These are phyloP conservation scores for Solanum pimpinellifolium DNA, from an alignment of 257 asterid species.

Conservation along the genomic window DNA sequence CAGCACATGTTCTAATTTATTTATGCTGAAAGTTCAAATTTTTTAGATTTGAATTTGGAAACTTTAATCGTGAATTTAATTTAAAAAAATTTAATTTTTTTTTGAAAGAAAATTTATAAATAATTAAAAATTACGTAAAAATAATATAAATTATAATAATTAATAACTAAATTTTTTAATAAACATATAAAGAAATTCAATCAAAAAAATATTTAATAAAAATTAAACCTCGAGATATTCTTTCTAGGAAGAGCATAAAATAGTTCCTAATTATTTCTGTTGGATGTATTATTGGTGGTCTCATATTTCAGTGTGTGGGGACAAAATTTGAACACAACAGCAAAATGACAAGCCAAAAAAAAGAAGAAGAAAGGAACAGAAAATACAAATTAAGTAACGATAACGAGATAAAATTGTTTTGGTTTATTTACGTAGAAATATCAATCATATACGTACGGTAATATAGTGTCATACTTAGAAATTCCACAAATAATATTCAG, in stretches of 20 bases:
- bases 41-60: no score
- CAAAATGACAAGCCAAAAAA: not conserved
- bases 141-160: no score
- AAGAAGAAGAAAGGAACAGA: not conserved
- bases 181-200: not conserved
- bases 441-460: not conserved
- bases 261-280: not conserved
- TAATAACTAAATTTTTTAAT: no score
- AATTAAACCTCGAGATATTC: not conserved
- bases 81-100: no score
- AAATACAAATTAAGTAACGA: not conserved
- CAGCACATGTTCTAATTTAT: no score
- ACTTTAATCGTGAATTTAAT: no score
- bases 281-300: not conserved
- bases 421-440: not conserved
- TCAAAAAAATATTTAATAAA: no score
- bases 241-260: not conserved
- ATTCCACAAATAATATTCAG: not conserved
- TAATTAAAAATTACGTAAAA: no score
- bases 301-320: not conserved
- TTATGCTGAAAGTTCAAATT: not conserved
- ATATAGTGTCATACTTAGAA: not conserved
- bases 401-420: not conserved
- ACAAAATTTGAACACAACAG: not conserved
- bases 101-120: no score